These are phyloP conservation scores for Picea engelmannii DNA, from an alignment of 83 land plant genomes.

Conservation along the genomic window DNA sequence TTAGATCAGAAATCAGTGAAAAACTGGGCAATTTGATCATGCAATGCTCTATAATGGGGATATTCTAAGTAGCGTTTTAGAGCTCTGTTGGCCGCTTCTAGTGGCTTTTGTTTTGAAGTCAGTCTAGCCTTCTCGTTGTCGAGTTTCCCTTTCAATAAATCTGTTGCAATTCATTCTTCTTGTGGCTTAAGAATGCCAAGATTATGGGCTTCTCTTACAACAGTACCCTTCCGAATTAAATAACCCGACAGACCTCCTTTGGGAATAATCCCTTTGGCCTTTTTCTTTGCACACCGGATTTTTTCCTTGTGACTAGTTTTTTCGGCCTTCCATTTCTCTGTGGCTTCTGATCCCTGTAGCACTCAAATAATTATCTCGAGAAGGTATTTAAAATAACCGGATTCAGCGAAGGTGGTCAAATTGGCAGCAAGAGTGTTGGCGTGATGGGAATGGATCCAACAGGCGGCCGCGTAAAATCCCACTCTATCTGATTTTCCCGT, in stretches of 20 bases:
- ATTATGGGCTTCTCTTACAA: slow-evolving; percentile 20
- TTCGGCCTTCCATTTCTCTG: neutral
- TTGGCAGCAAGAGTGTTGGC: slow-evolving; percentile 16
- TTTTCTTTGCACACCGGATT: neutral
- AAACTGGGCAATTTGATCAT: too few relatives aligned
- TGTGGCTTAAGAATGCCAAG: slow-evolving; percentile 19
- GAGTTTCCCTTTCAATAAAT: slow-evolving; percentile 21
- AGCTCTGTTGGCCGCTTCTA: slow-evolving; percentile 33
- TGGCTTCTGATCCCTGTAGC: neutral
- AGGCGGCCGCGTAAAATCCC: slow-evolving; percentile 59
- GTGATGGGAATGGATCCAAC: slow-evolving; percentile 52
- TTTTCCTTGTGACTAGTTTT: neutral
- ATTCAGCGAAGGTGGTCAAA: slow-evolving; percentile 29
- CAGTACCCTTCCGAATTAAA: slow-evolving; percentile 8
- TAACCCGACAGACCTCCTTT: neutral
- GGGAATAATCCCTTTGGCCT: neutral
- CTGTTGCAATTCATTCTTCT: slow-evolving; percentile 46
- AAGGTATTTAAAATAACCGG: too few relatives aligned
- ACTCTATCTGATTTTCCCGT: slow-evolving; percentile 69
- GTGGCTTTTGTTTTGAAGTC: slow-evolving; percentile 29
- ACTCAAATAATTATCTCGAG: too few relatives aligned
- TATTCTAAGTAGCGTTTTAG: slow-evolving; percentile 30
- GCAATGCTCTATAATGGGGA: slow-evolving; percentile 20
- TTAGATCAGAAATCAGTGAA: slow-evolving; percentile 27
- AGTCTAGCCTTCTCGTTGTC: slow-evolving; percentile 26